A percentile compares a stretch with the other conserved stretches of the same genome.
Conservation (phyloP, 2,329 filamentous ascomycete genomes). For the Talaromyces amestolkiae region DNA sequence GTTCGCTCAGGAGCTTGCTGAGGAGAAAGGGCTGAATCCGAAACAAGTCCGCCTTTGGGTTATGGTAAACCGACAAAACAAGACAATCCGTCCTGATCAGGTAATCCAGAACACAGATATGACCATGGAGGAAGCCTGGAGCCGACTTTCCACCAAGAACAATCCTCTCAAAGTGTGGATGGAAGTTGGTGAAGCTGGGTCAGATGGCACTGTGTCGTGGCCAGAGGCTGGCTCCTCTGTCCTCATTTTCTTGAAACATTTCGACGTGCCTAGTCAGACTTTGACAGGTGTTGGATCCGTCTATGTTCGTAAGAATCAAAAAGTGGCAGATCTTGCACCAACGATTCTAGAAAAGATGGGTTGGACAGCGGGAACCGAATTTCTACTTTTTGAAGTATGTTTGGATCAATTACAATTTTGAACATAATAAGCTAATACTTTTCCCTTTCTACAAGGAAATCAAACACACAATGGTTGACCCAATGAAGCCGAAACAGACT, state of each 20-base stretch:
- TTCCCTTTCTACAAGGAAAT: slow-evolving; percentile 63
- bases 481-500: slow-evolving; percentile 85
- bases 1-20: slow-evolving; percentile 67
- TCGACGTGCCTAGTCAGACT: slow-evolving; percentile 73
- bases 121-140: slow-evolving; percentile 72
- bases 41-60: slow-evolving; percentile 81
- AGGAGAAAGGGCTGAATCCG: slow-evolving; percentile 66
- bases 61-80: slow-evolving; percentile 98
- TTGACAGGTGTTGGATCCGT: slow-evolving; percentile 76
- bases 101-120: slow-evolving; percentile 75
- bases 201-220: slow-evolving; percentile 72
- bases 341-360: slow-evolving; percentile 78
- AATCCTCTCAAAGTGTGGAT: slow-evolving; percentile 77
- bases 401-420: not conserved
- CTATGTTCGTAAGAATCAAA: slow-evolving; percentile 84
- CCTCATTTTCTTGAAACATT: slow-evolving; percentile 88
- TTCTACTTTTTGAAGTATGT: slow-evolving; percentile 72
- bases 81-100: slow-evolving; percentile 87
- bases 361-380: slow-evolving; percentile 73
- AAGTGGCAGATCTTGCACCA: slow-evolving; percentile 78
- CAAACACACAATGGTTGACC: slow-evolving; percentile 95
- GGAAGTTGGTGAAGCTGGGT: slow-evolving; percentile 68
- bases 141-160: slow-evolving; percentile 67
- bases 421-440: not conserved
- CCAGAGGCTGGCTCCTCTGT: slow-evolving; percentile 58